Evolutionary conservation across 1,284 basidiomycete species (phyloP).

Genomic region (Schizopora paradoxa): DNA sequence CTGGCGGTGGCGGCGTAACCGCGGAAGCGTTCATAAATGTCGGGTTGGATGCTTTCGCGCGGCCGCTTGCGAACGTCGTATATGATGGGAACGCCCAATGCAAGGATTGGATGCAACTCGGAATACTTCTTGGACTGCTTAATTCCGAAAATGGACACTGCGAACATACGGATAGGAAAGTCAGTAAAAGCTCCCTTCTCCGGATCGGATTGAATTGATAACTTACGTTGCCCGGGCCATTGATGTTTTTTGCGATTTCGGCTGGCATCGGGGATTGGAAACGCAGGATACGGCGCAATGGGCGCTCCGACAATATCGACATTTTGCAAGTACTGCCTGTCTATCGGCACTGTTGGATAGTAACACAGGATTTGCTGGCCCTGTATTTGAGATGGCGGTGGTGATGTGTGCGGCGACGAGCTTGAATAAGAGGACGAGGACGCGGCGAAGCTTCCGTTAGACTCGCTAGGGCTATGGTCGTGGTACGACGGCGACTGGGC

Average conservation of each 20-base stretch:
- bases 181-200: not conserved
- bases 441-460: too few species aligned
- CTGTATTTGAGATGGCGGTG: too few species aligned
- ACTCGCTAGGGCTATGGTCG: too few species aligned
- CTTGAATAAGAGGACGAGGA: too few species aligned
- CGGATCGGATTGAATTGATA: not conserved
- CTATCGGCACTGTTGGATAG: too few species aligned
- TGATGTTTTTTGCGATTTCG: not conserved
- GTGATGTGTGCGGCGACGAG: too few species aligned
- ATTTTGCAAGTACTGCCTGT: too few species aligned
- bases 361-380: too few species aligned
- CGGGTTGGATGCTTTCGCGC: conserved; percentile 34
- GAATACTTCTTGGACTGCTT: conserved; percentile 31
- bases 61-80: conserved; percentile 43
- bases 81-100: conserved; percentile 44
- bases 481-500: too few species aligned
- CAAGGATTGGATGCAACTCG: conserved; percentile 43
- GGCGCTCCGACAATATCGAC: not conserved
- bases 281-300: not conserved
- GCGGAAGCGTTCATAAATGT: conserved; percentile 37
- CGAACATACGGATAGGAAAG: not conserved
- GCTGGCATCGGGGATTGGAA: not conserved
- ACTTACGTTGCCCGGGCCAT: not conserved
- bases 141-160: not conserved
- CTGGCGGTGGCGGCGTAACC: conserved; percentile 32